These are phyloP conservation scores for Persicaria tinctoria DNA, from an alignment of 148 eudicot genomes.

Conservation along the genomic window DNA sequence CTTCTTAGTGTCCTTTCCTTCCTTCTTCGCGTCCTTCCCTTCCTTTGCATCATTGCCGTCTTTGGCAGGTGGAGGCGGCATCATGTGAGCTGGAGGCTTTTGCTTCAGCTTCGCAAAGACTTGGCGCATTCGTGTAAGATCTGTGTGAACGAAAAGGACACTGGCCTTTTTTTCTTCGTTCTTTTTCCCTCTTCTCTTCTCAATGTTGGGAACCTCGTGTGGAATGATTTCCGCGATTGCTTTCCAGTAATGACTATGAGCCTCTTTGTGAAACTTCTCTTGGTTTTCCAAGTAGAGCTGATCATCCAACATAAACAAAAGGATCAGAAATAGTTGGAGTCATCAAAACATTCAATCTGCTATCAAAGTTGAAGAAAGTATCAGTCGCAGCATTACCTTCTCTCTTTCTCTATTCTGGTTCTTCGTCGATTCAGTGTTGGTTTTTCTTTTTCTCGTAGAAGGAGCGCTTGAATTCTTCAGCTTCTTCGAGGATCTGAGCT, in stretches of 20 bases:
- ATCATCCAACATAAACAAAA: not conserved
- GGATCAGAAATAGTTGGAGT: not conserved
- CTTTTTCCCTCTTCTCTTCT: constrained; percentile 82
- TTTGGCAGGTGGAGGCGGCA: constrained; percentile 57
- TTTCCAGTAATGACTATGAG: constrained; percentile 87
- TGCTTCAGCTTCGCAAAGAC: constrained; percentile 78
- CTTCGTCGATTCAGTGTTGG: constrained; percentile 43
- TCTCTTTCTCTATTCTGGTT: constrained; percentile 67
- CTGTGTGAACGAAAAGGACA: constrained; percentile 73
- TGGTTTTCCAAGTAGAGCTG: constrained; percentile 32
- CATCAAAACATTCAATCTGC: not conserved
- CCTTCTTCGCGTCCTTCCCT: constrained; percentile 24
- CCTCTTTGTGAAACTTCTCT: constrained; percentile 61
- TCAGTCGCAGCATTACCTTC: constrained; percentile 33
- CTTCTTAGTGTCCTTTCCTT: not conserved
- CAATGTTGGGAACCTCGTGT: constrained; percentile 74
- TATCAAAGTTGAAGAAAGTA: not conserved
- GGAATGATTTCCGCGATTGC: constrained; percentile 87
- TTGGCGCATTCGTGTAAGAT: constrained; percentile 84
- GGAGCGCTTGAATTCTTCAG: constrained; percentile 57
- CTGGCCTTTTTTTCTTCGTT: constrained; percentile 85
- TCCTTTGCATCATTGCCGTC: constrained; percentile 63
- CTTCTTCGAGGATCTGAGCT: constrained; percentile 60
- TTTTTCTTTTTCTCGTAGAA: constrained; percentile 60
- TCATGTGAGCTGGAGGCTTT: constrained; percentile 93